phyloP scores from a whole-genome alignment of 2,329 filamentous ascomycete genomes.

The Colletotrichum agaves region DNA sequence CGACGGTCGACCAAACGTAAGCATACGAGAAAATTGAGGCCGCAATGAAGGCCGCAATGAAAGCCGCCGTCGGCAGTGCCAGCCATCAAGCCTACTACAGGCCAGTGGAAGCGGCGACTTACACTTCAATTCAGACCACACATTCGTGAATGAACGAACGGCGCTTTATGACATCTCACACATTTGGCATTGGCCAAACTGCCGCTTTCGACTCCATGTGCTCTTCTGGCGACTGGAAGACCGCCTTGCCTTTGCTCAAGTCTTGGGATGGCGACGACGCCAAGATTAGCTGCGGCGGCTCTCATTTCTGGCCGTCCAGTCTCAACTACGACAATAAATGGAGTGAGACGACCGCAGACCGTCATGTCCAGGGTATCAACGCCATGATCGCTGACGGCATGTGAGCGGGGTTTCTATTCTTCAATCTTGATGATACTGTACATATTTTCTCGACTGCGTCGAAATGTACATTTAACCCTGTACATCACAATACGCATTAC shows the following conservation, averaged over 20 bases:
- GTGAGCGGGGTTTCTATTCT: not conserved
- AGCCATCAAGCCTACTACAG: slow-evolving; percentile 53
- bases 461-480: not conserved
- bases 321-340: slow-evolving; percentile 56
- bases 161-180: slow-evolving; percentile 61
- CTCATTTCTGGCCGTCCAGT: slow-evolving; percentile 55
- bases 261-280: slow-evolving; percentile 53
- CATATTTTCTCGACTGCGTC: not conserved
- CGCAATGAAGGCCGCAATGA: slow-evolving; percentile 54
- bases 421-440: not conserved
- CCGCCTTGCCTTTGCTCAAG: slow-evolving; percentile 50
- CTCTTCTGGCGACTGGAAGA: slow-evolving; percentile 54
- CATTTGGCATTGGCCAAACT: slow-evolving; percentile 59
- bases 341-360: slow-evolving; percentile 56
- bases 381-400: slow-evolving; percentile 57
- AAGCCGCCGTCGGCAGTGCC: slow-evolving; percentile 46
- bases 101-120: slow-evolving; percentile 58
- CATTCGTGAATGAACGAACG: slow-evolving; percentile 61
- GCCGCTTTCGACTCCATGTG: slow-evolving; percentile 52
- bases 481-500: not conserved
- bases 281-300: slow-evolving; percentile 52
- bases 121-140: slow-evolving; percentile 56
- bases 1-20: slow-evolving; percentile 53
- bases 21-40: slow-evolving; percentile 56
- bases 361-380: slow-evolving; percentile 55